These are phyloP conservation scores for Penicillium alfredii DNA, from an alignment of 495 filamentous ascomycete genomes.

Conservation along the genomic window DNA sequence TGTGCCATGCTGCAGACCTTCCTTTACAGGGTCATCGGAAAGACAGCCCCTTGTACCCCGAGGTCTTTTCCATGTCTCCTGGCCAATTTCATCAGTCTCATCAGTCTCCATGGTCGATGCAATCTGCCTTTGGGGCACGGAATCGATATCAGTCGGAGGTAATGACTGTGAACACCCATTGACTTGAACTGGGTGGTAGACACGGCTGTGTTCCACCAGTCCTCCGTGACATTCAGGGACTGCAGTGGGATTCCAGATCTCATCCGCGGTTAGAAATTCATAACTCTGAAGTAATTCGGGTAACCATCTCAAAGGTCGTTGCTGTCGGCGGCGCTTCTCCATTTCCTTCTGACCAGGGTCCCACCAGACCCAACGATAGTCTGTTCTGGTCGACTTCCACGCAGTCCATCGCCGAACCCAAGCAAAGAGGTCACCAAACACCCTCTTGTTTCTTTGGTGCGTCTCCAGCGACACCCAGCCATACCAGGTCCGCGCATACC, in stretches of 20 bases:
- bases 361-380: conserved; percentile 42
- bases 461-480: conserved; percentile 36
- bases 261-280: conserved; percentile 19
- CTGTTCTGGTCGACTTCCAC: conserved; percentile 31
- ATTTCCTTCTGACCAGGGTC: conserved; percentile 26
- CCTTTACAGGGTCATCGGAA: no score
- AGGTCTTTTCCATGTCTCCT: no score
- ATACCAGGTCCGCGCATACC: conserved; percentile 43
- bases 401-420: conserved; percentile 22
- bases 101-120: no score
- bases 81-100: no score
- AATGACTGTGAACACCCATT: no score
- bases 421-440: conserved; percentile 13
- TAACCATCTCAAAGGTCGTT: conserved; percentile 15
- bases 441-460: conserved; percentile 28
- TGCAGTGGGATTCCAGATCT: conserved; percentile 23
- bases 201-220: conserved; percentile 4
- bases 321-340: conserved; percentile 11
- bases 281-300: conserved; percentile 25
- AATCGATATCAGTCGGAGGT: no score
- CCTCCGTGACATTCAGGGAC: conserved; percentile 12
- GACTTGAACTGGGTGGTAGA: no score
- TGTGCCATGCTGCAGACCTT: no score
- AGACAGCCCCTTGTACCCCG: no score
- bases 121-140: no score